Evolutionary conservation across 2,329 filamentous ascomycete species (phyloP).

Genomic region (Cercospora canescens): DNA sequence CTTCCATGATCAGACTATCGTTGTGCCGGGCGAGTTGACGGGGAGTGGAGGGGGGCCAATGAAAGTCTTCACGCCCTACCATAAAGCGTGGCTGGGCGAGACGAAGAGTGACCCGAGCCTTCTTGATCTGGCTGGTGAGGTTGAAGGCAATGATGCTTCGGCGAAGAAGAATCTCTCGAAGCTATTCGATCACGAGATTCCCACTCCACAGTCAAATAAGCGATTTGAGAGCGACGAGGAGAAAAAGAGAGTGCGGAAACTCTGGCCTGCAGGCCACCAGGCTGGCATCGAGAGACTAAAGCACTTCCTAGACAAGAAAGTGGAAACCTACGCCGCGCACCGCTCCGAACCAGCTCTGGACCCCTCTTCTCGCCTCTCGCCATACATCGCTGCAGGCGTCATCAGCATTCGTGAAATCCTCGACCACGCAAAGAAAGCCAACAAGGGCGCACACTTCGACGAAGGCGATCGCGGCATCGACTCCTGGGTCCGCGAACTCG

Average conservation of each 20-base stretch:
- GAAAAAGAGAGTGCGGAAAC: slow-evolving; percentile 40
- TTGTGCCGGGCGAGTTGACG: slow-evolving; percentile 47
- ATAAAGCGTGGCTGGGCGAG: slow-evolving; percentile 48
- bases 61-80: slow-evolving; percentile 56
- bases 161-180: slow-evolving; percentile 52
- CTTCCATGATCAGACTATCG: slow-evolving; percentile 52
- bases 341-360: slow-evolving; percentile 46
- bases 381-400: slow-evolving; percentile 50
- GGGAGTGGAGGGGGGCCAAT: slow-evolving; percentile 48
- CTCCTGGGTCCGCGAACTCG: slow-evolving; percentile 53
- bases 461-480: slow-evolving; percentile 38
- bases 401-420: slow-evolving; percentile 50
- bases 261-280: slow-evolving; percentile 49
- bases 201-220: slow-evolving; percentile 43
- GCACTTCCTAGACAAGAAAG: slow-evolving; percentile 43
- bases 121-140: slow-evolving; percentile 44
- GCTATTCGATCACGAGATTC: slow-evolving; percentile 58
- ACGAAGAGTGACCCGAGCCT: slow-evolving; percentile 45
- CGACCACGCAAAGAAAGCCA: slow-evolving; percentile 42
- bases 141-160: slow-evolving; percentile 44
- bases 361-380: slow-evolving; percentile 43
- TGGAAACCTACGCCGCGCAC: slow-evolving; percentile 41
- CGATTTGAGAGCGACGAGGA: slow-evolving; percentile 42
- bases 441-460: slow-evolving; percentile 47
- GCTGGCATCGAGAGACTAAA: slow-evolving; percentile 44